Evolutionary conservation across 2,329 filamentous ascomycete species (phyloP).

Genomic region (Ceratocystis lukuohia): DNA sequence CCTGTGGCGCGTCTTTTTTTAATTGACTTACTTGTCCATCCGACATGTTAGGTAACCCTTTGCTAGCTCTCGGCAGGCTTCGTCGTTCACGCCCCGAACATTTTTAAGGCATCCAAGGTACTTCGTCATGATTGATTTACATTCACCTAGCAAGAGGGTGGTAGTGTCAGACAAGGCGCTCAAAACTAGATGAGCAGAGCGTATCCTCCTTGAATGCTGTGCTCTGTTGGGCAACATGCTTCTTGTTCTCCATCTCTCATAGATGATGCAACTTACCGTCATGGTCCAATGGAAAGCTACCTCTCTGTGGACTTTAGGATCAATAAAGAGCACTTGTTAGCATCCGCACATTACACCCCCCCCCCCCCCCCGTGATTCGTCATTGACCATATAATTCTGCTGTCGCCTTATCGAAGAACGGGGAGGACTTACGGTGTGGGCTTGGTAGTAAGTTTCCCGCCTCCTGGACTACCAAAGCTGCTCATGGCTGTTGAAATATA

Average conservation of each 20-base stretch:
- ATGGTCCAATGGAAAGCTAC: conserved; percentile 92
- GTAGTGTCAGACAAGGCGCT: conserved; percentile 10
- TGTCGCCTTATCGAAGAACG: background rate
- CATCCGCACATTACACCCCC: background rate
- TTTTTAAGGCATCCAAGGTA: conserved; percentile 83
- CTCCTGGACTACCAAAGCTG: conserved; percentile 58
- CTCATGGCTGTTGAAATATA: conserved; percentile 33
- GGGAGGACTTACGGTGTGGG: conserved; percentile 51
- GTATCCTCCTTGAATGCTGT: background rate
- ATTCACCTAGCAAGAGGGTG: conserved; percentile 52
- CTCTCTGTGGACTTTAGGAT: conserved; percentile 60
- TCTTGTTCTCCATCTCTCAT: background rate
- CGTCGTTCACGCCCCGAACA: conserved; percentile 69
- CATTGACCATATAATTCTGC: background rate
- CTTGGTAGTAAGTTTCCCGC: conserved; percentile 46
- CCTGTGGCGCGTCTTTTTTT: background rate
- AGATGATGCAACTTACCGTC: conserved; percentile 42
- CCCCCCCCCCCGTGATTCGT: too few relatives aligned
- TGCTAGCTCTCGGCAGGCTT: conserved; percentile 70
- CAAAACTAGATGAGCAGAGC: background rate
- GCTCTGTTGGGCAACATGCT: background rate
- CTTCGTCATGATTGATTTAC: conserved; percentile 71
- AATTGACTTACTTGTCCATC: conserved; percentile 67
- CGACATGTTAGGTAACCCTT: conserved; percentile 83
- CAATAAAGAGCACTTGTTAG: background rate